Conservation (phyloP, 768 basidiomycete species). For the Strobilomyces dryophilus region DNA sequence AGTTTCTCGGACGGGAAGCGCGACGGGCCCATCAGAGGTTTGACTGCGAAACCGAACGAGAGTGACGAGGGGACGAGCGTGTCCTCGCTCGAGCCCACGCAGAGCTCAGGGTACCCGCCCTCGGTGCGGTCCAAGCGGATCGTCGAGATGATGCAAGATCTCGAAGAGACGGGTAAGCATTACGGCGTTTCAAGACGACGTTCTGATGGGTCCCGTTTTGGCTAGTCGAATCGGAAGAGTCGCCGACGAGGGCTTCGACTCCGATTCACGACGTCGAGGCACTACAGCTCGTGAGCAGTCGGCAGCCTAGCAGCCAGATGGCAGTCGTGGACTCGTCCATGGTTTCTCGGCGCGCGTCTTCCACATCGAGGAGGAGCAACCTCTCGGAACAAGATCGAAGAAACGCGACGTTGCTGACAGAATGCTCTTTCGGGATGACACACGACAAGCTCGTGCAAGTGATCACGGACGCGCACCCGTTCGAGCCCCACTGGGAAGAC, state of each 20-base stretch:
- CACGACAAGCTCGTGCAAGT: slow-evolving; percentile 87
- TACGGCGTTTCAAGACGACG: slow-evolving; percentile 19
- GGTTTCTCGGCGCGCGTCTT: slow-evolving; percentile 40
- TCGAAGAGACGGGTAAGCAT: slow-evolving; percentile 65
- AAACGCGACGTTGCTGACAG: slow-evolving; percentile 80
- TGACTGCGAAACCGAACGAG: slow-evolving; percentile 36
- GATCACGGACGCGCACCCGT: slow-evolving; percentile 93
- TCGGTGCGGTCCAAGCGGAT: slow-evolving; percentile 79
- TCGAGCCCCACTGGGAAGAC: slow-evolving; percentile 91
- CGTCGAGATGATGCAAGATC: slow-evolving; percentile 69
- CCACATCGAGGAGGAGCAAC: slow-evolving; percentile 41
- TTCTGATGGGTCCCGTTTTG: not conserved
- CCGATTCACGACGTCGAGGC: slow-evolving; percentile 43
- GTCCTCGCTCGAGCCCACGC: slow-evolving; percentile 16
- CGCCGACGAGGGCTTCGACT: slow-evolving; percentile 53
- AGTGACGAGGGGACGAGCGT: slow-evolving; percentile 30
- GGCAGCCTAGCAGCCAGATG: slow-evolving; percentile 36
- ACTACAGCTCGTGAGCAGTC: slow-evolving; percentile 42
- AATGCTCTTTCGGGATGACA: slow-evolving; percentile 95
- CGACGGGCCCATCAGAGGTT: slow-evolving; percentile 81
- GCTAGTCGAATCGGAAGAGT: slow-evolving; percentile 39
- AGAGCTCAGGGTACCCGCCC: slow-evolving; percentile 36
- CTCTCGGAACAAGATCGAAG: slow-evolving; percentile 29
- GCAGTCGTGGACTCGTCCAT: slow-evolving; percentile 17
- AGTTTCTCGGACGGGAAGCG: slow-evolving; percentile 95